Evolutionary conservation across 768 basidiomycete species (phyloP).

Genomic region (Collybiopsis confluens): DNA sequence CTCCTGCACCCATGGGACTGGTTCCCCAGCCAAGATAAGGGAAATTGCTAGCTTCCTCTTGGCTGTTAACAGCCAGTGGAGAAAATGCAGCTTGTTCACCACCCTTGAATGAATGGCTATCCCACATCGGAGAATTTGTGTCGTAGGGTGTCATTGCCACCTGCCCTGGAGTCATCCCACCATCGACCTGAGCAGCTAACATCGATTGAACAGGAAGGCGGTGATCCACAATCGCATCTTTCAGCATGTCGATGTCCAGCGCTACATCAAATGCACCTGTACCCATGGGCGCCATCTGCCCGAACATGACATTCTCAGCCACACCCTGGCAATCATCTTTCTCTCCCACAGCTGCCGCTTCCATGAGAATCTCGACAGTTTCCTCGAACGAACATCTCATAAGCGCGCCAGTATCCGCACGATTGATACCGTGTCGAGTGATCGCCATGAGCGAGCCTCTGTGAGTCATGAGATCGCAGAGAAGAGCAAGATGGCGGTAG

Average conservation of each 20-base stretch:
- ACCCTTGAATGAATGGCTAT: slow-evolving; percentile 72
- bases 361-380: slow-evolving; percentile 98
- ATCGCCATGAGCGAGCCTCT: slow-evolving; percentile 95
- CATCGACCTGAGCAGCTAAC: slow-evolving; percentile 74
- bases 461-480: slow-evolving; percentile 98
- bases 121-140: slow-evolving; percentile 83
- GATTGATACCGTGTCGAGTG: slow-evolving; percentile 98
- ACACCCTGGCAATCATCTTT: slow-evolving; percentile 98
- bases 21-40: slow-evolving; percentile 73
- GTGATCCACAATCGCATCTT: slow-evolving; percentile 97
- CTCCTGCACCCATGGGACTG: slow-evolving; percentile 75
- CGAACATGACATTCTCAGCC: slow-evolving; percentile 99
- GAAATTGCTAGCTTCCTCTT: slow-evolving; percentile 79
- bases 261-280: slow-evolving; percentile 96
- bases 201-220: slow-evolving; percentile 82
- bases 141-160: slow-evolving; percentile 98
- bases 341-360: slow-evolving; percentile 96
- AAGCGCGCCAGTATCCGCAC: slow-evolving; percentile 96
- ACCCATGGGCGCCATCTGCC: slow-evolving; percentile 99
- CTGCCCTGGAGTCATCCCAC: slow-evolving; percentile 87
- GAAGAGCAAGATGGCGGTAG: slow-evolving; percentile 92
- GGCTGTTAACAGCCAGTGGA: slow-evolving; percentile 83
- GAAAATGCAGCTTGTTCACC: slow-evolving; percentile 91
- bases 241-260: slow-evolving; percentile 96
- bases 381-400: slow-evolving; percentile 99